Percentiles rank a stretch among this genome's conserved stretches.
Evolutionary conservation across 805 yeast genomes (phyloP).

Genomic region (Saccharomycopsis sp.): DNA sequence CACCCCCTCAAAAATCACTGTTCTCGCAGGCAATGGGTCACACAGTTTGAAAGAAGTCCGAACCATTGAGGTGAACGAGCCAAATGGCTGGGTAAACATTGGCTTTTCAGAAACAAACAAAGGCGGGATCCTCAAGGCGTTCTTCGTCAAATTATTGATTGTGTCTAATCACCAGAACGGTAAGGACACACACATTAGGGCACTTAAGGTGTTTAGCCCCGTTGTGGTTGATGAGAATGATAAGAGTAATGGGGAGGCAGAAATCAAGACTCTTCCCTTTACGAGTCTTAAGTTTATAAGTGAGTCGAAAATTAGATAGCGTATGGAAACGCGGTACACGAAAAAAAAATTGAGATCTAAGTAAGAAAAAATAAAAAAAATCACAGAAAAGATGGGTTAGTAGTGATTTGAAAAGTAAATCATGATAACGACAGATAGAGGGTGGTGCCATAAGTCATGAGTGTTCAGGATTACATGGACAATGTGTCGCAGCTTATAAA

Average conservation of each 20-base stretch:
- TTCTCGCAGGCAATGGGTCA: conserved; percentile 70
- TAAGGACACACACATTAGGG: conserved; percentile 85
- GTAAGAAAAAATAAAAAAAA: not conserved
- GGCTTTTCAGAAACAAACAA: conserved; percentile 45
- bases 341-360: not conserved
- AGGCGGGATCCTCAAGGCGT: conserved; percentile 56
- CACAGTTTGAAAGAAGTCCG: conserved; percentile 68
- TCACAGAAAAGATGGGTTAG: not conserved
- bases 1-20: conserved; percentile 65
- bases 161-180: conserved; percentile 87
- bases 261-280: conserved; percentile 9
- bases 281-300: conserved; percentile 14
- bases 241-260: not conserved
- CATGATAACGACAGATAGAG: too few relatives aligned
- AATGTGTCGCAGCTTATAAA: not conserved
- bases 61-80: conserved; percentile 48
- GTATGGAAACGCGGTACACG: not conserved
- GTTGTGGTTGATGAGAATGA: not conserved
- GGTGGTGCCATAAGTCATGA: not conserved
- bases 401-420: not conserved
- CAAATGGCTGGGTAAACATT: conserved; percentile 72
- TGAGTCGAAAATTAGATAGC: conserved; percentile 13
- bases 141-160: conserved; percentile 52
- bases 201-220: conserved; percentile 42
- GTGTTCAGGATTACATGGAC: not conserved